Percentiles rank a stretch among this genome's conserved stretches.
These are phyloP conservation scores for Ramularia endophylla DNA, from an alignment of 2,329 filamentous ascomycete species.

Conservation along the genomic window DNA sequence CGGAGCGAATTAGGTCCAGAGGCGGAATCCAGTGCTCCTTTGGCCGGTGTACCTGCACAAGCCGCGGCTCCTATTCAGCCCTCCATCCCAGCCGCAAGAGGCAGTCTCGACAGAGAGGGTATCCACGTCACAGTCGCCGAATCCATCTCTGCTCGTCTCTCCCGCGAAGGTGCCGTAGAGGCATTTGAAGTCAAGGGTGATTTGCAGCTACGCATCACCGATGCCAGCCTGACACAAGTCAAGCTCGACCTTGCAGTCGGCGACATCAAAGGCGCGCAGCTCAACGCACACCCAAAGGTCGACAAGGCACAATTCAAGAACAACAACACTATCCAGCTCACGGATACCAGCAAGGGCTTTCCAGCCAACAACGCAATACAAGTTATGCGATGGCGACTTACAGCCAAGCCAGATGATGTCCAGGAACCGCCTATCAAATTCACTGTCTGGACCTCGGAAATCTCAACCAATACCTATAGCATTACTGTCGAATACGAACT, in stretches of 20 bases:
- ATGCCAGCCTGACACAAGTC: slow-evolving; percentile 83
- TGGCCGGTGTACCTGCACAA: slow-evolving; percentile 52
- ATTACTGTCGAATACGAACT: slow-evolving; percentile 96
- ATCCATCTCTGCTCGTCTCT: slow-evolving; percentile 82
- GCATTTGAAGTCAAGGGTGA: slow-evolving; percentile 88
- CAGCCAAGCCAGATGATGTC: slow-evolving; percentile 72
- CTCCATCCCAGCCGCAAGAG: slow-evolving; percentile 48
- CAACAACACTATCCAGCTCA: slow-evolving; percentile 80
- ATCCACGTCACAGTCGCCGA: slow-evolving; percentile 87
- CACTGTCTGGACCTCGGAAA: slow-evolving; percentile 95
- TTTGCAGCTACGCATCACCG: slow-evolving; percentile 81
- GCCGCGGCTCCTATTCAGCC: slow-evolving; percentile 44
- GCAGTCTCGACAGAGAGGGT: slow-evolving; percentile 71
- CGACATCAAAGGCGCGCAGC: slow-evolving; percentile 77
- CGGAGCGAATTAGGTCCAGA: slow-evolving; percentile 86
- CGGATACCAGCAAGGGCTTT: slow-evolving; percentile 81
- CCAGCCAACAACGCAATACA: slow-evolving; percentile 90
- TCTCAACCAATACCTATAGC: slow-evolving; percentile 70
- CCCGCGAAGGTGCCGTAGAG: slow-evolving; percentile 79
- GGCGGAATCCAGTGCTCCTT: slow-evolving; percentile 64
- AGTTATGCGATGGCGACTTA: slow-evolving; percentile 86
- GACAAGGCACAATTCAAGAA: slow-evolving; percentile 82
- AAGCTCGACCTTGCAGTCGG: slow-evolving; percentile 75
- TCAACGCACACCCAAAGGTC: slow-evolving; percentile 94
- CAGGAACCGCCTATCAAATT: slow-evolving; percentile 87